These are phyloP conservation scores for Fusarium globosum DNA, from an alignment of 2,329 filamentous ascomycete genomes.

Conservation along the genomic window DNA sequence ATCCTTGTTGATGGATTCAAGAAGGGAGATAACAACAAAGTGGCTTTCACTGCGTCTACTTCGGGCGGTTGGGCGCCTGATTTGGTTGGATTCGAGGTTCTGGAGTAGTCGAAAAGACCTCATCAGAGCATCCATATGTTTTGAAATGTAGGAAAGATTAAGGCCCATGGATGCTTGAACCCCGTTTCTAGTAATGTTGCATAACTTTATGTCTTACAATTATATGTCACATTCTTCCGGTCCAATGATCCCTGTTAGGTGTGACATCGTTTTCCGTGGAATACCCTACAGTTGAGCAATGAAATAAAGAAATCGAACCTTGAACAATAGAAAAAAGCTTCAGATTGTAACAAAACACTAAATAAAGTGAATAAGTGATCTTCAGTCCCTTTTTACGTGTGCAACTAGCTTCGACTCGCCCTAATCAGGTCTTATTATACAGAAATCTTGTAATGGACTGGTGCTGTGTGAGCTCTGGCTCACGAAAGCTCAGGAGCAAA, in stretches of 20 bases:
- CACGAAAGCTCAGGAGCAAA: too few relatives aligned
- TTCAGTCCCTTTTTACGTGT: too few relatives aligned
- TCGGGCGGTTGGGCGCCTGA: slow-evolving; percentile 52
- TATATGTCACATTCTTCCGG: too few relatives aligned
- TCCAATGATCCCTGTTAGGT: background rate
- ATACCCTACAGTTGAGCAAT: background rate
- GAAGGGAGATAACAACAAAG: slow-evolving; percentile 51
- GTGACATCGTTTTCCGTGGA: background rate
- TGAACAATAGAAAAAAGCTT: background rate
- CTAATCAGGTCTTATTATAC: too few relatives aligned
- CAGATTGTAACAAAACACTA: fast-evolving
- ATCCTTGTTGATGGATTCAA: slow-evolving; percentile 60
- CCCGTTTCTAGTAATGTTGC: background rate
- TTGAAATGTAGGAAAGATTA: fast-evolving
- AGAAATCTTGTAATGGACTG: too few relatives aligned
- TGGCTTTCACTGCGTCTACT: slow-evolving; percentile 49
- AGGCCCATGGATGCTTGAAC: too few relatives aligned
- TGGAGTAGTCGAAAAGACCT: background rate
- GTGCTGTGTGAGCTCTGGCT: too few relatives aligned
- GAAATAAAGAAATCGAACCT: background rate
- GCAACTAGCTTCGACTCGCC: too few relatives aligned
- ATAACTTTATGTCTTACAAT: too few relatives aligned
- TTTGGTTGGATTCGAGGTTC: slow-evolving; percentile 55
- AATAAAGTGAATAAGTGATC: too few relatives aligned
- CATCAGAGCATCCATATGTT: background rate